phyloP scores from a whole-genome alignment of 2,329 filamentous ascomycete genomes.

The Whalleya microplaca region DNA sequence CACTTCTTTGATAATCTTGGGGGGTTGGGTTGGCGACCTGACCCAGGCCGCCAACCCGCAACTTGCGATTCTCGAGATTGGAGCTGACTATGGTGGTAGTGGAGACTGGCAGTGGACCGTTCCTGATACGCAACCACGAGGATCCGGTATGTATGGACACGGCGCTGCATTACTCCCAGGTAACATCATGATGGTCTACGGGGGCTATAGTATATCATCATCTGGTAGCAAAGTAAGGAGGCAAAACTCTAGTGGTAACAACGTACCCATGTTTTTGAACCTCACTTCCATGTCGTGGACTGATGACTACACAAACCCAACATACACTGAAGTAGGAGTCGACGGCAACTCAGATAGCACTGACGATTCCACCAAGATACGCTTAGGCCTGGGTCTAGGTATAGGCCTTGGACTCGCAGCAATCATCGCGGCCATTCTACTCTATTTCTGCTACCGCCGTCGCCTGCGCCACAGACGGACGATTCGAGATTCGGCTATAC shows the following conservation, averaged over 20 bases:
- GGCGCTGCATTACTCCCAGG: slow-evolving; percentile 66
- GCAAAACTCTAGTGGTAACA: slow-evolving; percentile 29
- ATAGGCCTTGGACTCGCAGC: slow-evolving; percentile 67
- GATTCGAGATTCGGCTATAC: slow-evolving; percentile 50
- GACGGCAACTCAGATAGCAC: slow-evolving; percentile 7
- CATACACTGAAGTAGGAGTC: slow-evolving; percentile 13
- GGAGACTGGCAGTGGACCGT: slow-evolving; percentile 74
- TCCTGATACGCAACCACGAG: slow-evolving; percentile 55
- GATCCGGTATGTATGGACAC: slow-evolving; percentile 61
- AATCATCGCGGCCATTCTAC: slow-evolving; percentile 49
- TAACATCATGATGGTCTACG: slow-evolving; percentile 70
- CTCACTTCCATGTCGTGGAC: slow-evolving; percentile 60
- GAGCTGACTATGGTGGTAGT: slow-evolving; percentile 71
- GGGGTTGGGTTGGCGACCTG: slow-evolving; percentile 90
- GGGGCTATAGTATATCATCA: slow-evolving; percentile 58
- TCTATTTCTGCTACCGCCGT: slow-evolving; percentile 55
- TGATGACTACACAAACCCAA: slow-evolving; percentile 53
- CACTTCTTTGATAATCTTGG: slow-evolving; percentile 74
- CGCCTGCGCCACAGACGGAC: slow-evolving; percentile 44
- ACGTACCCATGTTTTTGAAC: slow-evolving; percentile 55
- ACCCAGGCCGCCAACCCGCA: slow-evolving; percentile 79
- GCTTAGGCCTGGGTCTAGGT: slow-evolving; percentile 66
- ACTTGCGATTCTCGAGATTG: slow-evolving; percentile 75
- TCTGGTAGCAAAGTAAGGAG: slow-evolving; percentile 40
- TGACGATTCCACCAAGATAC: slow-evolving; percentile 38